phyloP scores from a whole-genome alignment of 108 stramenopile genomes.

The Nitzschia sp. region DNA sequence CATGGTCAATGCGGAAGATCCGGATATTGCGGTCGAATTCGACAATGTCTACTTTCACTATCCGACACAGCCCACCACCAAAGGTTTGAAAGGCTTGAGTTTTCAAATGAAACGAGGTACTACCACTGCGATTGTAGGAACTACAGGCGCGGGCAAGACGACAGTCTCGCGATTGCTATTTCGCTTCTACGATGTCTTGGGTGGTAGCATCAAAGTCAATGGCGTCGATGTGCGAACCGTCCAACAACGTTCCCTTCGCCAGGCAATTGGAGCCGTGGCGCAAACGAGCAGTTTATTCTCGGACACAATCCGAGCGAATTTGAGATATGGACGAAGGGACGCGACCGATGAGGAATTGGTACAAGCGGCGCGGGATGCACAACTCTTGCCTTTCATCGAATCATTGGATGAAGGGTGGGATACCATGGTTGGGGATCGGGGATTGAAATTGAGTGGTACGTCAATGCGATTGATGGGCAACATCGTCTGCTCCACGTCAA shows the following conservation, averaged over 20 bases:
- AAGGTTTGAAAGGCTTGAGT: slow-evolving; percentile 85
- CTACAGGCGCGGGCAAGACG: slow-evolving; percentile 92
- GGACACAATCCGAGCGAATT: slow-evolving; percentile 90
- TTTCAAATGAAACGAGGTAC: slow-evolving; percentile 94
- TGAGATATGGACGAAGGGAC: slow-evolving; percentile 76
- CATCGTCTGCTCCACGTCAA: neutral
- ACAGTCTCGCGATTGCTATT: slow-evolving; percentile 90
- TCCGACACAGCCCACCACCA: slow-evolving; percentile 78
- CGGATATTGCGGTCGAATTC: slow-evolving; percentile 92
- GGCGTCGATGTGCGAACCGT: slow-evolving; percentile 88
- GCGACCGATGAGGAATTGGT: slow-evolving; percentile 76
- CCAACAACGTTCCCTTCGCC: slow-evolving; percentile 81
- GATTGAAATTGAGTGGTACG: slow-evolving; percentile 81
- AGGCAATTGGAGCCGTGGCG: slow-evolving; percentile 92
- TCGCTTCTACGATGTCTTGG: slow-evolving; percentile 89
- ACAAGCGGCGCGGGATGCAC: slow-evolving; percentile 74
- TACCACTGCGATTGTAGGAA: slow-evolving; percentile 94
- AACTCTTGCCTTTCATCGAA: slow-evolving; percentile 80
- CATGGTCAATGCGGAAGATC: slow-evolving; percentile 36
- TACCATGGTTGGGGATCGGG: slow-evolving; percentile 97
- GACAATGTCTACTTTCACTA: slow-evolving; percentile 94
- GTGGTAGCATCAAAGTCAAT: slow-evolving; percentile 91
- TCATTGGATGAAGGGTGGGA: slow-evolving; percentile 87
- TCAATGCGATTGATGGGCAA: too few relatives aligned
- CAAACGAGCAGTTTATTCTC: slow-evolving; percentile 94